phyloP scores from a whole-genome alignment of 2,329 filamentous ascomycete species.

The Leptoxyphium fumago region DNA sequence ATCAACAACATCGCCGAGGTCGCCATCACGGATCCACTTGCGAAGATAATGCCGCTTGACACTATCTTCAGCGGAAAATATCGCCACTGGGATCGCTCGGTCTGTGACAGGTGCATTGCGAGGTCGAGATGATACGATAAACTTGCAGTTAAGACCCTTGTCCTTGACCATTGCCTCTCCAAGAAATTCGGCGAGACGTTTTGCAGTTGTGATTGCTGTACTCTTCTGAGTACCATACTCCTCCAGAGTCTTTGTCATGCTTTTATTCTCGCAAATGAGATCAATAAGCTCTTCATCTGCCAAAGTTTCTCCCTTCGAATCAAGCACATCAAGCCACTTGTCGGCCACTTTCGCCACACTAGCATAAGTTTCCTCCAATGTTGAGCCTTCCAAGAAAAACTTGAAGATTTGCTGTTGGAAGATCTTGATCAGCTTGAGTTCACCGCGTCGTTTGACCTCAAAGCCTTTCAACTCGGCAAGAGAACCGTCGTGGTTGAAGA shows the following conservation, averaged over 20 bases:
- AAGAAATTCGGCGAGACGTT: conserved; percentile 84
- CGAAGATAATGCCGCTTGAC: conserved; percentile 81
- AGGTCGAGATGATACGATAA: conserved; percentile 84
- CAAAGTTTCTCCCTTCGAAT: conserved; percentile 74
- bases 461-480: conserved; percentile 94
- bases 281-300: conserved; percentile 97
- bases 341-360: conserved; percentile 92
- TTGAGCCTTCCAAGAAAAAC: conserved; percentile 87
- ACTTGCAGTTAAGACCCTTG: conserved; percentile 98
- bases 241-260: conserved; percentile 90
- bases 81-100: conserved; percentile 83
- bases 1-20: conserved; percentile 70
- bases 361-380: conserved; percentile 73
- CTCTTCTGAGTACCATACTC: conserved; percentile 95
- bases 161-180: conserved; percentile 99
- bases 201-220: conserved; percentile 97
- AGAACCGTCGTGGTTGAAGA: conserved; percentile 96
- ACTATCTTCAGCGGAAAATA: conserved; percentile 83
- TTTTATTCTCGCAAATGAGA: conserved; percentile 98
- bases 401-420: conserved; percentile 99
- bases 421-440: conserved; percentile 98
- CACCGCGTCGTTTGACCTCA: conserved; percentile 91
- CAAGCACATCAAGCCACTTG: conserved; percentile 86
- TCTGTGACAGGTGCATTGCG: conserved; percentile 88
- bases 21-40: conserved; percentile 81